Conservation (phyloP, 257 asterid species). For the Solanum lycopersicoides region DNA sequence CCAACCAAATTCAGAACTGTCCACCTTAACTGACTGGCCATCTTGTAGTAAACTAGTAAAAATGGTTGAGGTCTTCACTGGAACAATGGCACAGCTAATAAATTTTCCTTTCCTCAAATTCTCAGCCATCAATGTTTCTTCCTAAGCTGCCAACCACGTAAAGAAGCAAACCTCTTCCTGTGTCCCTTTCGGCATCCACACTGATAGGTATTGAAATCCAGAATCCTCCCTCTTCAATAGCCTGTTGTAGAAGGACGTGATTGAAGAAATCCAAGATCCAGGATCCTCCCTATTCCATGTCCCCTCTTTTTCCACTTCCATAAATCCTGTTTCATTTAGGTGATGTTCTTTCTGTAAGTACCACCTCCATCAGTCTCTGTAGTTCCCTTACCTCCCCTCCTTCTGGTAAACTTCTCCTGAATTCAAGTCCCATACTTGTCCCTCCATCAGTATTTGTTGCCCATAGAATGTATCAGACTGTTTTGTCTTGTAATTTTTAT, state of each 20-base stretch:
- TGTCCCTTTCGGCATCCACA: neutral
- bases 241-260: neutral
- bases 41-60: neutral
- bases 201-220: neutral
- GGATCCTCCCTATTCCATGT: neutral
- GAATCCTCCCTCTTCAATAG: neutral
- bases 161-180: neutral
- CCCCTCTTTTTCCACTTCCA: neutral
- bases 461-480: neutral
- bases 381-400: neutral
- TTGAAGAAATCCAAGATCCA: neutral
- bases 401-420: neutral
- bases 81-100: neutral
- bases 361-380: neutral
- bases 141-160: neutral
- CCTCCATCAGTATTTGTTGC: neutral
- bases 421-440: neutral
- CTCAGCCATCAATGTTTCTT: neutral
- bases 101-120: neutral
- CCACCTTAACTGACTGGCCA: neutral
- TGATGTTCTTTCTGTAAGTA: neutral
- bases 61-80: neutral
- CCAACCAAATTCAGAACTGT: neutral
- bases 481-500: neutral
- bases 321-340: neutral